phyloP scores from a whole-genome alignment of 2,329 filamentous ascomycete genomes.

The Amphichorda felina region DNA sequence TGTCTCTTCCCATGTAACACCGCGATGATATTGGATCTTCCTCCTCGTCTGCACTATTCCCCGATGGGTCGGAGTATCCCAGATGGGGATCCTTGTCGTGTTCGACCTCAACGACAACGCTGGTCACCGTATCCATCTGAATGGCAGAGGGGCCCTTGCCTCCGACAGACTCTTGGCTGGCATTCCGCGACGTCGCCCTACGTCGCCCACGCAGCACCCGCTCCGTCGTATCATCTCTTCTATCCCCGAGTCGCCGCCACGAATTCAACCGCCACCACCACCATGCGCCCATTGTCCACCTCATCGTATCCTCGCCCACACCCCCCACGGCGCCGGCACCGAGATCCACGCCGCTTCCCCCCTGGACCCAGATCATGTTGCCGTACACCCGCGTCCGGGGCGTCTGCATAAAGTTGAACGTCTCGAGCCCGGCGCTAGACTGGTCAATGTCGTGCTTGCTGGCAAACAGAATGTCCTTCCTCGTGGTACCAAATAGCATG shows the following conservation, averaged over 20 bases:
- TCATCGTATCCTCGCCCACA: background rate
- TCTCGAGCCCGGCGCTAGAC: conserved; percentile 35
- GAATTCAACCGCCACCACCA: too few relatives aligned
- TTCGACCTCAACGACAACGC: conserved; percentile 25
- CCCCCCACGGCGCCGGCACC: background rate
- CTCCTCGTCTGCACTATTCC: too few relatives aligned
- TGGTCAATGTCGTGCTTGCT: conserved; percentile 20
- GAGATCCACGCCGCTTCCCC: conserved; percentile 11
- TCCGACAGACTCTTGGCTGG: conserved; percentile 21
- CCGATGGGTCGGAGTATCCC: too few relatives aligned
- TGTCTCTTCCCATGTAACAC: too few relatives aligned
- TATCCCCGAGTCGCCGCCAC: conserved; percentile 1
- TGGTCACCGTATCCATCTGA: conserved; percentile 31
- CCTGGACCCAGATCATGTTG: conserved; percentile 27
- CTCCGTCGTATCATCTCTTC: background rate
- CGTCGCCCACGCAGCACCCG: background rate
- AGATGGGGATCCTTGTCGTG: conserved; percentile 10
- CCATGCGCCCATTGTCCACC: conserved; percentile 2
- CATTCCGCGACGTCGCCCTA: conserved; percentile 5
- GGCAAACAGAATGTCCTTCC: conserved; percentile 39
- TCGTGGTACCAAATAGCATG: conserved; percentile 37
- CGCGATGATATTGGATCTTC: too few relatives aligned
- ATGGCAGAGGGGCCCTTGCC: conserved; percentile 25
- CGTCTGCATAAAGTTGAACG: conserved; percentile 37
- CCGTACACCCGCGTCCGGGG: conserved; percentile 22